Conservation (phyloP, 139 green algal species). For the Tetraselmis striata region DNA sequence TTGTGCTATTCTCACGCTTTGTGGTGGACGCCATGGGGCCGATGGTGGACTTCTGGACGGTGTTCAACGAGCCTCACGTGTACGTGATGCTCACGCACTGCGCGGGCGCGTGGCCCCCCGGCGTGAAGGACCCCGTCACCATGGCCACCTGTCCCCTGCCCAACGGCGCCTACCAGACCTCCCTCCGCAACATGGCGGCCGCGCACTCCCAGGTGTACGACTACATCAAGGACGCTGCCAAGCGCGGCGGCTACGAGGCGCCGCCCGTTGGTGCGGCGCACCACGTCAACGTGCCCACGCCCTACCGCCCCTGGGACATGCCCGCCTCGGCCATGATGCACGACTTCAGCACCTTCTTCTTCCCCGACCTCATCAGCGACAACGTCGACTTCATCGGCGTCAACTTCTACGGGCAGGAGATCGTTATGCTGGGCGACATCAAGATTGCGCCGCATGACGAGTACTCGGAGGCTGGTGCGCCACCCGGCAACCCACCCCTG, state of each 20-base stretch:
- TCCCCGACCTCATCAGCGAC: conserved; percentile 21
- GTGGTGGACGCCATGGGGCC: conserved; percentile 14
- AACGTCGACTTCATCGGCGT: conserved; percentile 27
- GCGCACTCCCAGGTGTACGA: conserved; percentile 16
- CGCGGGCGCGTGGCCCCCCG: conserved; percentile 22
- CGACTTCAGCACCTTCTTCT: conserved; percentile 14
- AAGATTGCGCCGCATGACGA: background rate
- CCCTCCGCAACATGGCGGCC: conserved; percentile 14
- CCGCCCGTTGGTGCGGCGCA: conserved; percentile 13
- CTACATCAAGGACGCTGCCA: conserved; percentile 1
- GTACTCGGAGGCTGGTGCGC: background rate
- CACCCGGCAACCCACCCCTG: no score
- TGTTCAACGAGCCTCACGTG: conserved; percentile 37
- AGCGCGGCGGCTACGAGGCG: background rate
- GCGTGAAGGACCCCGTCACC: conserved; percentile 4
- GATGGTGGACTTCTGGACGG: conserved; percentile 20
- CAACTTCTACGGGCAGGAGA: conserved; percentile 36
- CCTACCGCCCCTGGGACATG: conserved; percentile 9
- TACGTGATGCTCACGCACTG: conserved; percentile 29
- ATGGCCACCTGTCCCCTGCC: background rate
- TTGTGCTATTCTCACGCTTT: conserved; percentile 15
- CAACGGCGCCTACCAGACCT: conserved; percentile 2
- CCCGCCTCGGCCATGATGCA: background rate
- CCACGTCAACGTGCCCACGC: conserved; percentile 8
- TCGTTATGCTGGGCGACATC: background rate